phyloP scores from a whole-genome alignment of 164 flowering plant species.

The Magnolia sinica region DNA sequence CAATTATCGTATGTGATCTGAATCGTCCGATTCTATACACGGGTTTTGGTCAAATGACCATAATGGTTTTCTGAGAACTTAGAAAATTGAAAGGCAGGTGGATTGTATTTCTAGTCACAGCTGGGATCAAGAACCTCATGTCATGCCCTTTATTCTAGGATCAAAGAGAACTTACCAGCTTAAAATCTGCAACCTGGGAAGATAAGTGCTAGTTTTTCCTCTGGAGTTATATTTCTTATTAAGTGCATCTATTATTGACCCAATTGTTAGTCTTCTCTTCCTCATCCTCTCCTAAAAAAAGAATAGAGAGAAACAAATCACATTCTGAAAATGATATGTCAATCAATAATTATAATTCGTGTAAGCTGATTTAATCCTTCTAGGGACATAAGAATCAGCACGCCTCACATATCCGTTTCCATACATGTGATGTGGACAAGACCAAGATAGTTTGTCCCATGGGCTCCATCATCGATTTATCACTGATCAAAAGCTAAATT shows the following conservation, averaged over 20 bases:
- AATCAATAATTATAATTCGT: too few species aligned
- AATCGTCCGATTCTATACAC: neutral
- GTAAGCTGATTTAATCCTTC: neutral
- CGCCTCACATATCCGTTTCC: neutral
- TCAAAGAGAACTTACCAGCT: constrained; percentile 41
- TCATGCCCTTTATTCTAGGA: neutral
- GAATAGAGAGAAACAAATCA: neutral
- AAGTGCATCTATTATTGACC: constrained; percentile 52
- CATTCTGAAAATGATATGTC: neutral
- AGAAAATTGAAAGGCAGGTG: neutral
- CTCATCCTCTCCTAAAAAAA: constrained; percentile 48
- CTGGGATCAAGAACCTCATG: neutral
- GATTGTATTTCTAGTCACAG: too few species aligned
- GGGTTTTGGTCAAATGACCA: neutral
- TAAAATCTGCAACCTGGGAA: constrained; percentile 44
- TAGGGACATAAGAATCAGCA: neutral
- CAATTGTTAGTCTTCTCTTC: constrained; percentile 41
- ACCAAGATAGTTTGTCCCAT: neutral
- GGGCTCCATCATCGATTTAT: neutral
- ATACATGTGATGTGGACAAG: neutral
- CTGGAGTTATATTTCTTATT: constrained; percentile 24
- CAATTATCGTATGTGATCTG: neutral
- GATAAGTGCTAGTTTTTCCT: constrained; percentile 22
- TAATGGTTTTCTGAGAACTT: neutral
- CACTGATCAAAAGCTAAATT: neutral